Base-by-base conservation (phyloP, 1,139 yeast species). In the Candida sp. region DNA sequence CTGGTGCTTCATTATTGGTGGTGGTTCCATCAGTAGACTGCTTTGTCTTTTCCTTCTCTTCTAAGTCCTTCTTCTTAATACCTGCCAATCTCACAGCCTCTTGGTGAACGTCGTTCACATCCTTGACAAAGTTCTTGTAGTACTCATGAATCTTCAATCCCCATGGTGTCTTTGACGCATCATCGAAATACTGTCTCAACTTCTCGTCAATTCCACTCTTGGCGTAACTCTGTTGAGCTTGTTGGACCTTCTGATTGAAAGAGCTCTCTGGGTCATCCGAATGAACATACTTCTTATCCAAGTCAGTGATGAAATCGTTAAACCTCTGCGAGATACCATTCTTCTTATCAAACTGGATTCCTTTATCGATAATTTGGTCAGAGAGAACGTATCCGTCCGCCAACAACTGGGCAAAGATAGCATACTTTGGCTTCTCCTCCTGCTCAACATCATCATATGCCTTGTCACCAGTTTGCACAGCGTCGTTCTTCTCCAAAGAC, bases 391-490 rank as follows among this genome's bases (percentile, higher is more conserved):
- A 89, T 4, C 96, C 96, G 30, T 83, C 82, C 32, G 92, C 80
- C 56, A 89, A 75, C 60, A 87, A 80, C 68, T 89, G 94, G 1
- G 96, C 94, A 72, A 88, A 74, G 52, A 89, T 84, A 27, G 91
- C 85, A 54, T 85, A 72, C 63, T 88, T 87, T 51, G 96, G 96
- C 70, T 89, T 89, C 58, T 83, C 84, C 62, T 89, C 96, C 67
- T 89, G 96, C 3, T 77, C 72, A 51, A 88, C 81, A 60, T 87
- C 92, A 54, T 75, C 54, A 23, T 52, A 49, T n/a, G 43, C 28
- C 30, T 48, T 47, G 46, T 50, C 72, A 23, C 61, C 59, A 11
- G 56, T 59, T 52, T 70, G 73, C 8, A 75, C 75, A 4, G 76
- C 70, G 42, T 50, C 52, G 11, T 62, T 12, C 30, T 27, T 12